Conservation (phyloP, 352 stramenopile genomes). For the Pythium brassicae region DNA sequence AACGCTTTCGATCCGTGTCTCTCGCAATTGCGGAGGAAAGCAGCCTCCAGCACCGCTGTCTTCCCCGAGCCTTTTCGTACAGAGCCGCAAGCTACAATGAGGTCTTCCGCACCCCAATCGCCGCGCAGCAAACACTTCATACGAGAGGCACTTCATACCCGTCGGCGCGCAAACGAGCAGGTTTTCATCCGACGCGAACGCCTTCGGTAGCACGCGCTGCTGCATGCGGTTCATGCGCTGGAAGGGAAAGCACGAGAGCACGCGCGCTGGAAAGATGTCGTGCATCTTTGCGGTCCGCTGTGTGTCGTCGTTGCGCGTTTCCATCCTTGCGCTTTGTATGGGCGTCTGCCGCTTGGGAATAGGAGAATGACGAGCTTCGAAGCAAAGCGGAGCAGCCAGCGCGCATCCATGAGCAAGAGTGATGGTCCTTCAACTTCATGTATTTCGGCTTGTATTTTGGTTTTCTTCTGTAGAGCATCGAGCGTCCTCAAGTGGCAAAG, state of each 20-base stretch:
- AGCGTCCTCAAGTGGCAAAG: no score
- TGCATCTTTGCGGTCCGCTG: conserved; percentile 11
- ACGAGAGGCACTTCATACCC: conserved; percentile 11
- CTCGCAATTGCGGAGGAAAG: conserved; percentile 33
- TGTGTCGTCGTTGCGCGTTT: neutral
- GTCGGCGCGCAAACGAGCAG: conserved; percentile 44
- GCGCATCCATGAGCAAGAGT: conserved; percentile 21
- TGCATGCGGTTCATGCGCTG: conserved; percentile 40
- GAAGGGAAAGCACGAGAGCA: conserved; percentile 41
- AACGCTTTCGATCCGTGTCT: conserved; percentile 21
- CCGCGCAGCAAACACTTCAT: neutral
- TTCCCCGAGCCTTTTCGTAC: conserved; percentile 35
- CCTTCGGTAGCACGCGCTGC: conserved; percentile 26
- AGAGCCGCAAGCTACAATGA: neutral
- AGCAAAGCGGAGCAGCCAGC: no score
- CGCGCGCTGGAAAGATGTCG: conserved; percentile 27
- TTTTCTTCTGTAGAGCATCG: no score
- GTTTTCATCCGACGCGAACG: conserved; percentile 26
- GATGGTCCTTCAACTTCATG: conserved; percentile 38
- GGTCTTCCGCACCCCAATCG: no score
- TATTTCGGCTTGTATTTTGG: no score
- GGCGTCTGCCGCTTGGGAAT: conserved; percentile 2
- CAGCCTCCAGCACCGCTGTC: conserved; percentile 38
- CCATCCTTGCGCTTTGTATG: conserved; percentile 5
- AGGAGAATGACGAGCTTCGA: neutral